These are phyloP conservation scores for Talaromyces sp. DNA, from an alignment of 2,329 filamentous ascomycete genomes.

Conservation along the genomic window DNA sequence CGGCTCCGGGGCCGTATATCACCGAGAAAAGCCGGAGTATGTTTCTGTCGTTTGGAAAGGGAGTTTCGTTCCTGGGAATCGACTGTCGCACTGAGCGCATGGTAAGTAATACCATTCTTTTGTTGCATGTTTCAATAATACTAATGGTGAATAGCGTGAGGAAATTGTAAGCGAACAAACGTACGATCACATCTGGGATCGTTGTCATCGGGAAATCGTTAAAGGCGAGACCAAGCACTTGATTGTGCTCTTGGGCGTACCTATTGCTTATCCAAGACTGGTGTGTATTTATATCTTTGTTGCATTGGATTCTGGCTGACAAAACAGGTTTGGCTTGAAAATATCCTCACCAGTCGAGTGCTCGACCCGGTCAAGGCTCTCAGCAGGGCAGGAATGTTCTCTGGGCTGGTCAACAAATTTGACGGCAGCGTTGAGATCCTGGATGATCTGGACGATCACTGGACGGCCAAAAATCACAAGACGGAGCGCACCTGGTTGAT, in stretches of 20 bases:
- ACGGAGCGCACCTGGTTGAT: conserved; percentile 80
- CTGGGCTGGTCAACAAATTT: conserved; percentile 77
- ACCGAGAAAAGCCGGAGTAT: conserved; percentile 77
- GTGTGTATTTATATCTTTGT: conserved; percentile 46
- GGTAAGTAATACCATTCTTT: conserved; percentile 27
- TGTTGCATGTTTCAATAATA: conserved; percentile 1
- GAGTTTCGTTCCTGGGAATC: conserved; percentile 76
- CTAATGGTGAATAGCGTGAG: conserved; percentile 50
- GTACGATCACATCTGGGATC: conserved; percentile 81
- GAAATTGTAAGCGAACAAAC: conserved; percentile 76
- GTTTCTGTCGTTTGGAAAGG: conserved; percentile 76
- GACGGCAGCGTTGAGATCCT: conserved; percentile 89
- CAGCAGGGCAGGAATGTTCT: conserved; percentile 74
- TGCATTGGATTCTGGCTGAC: conserved; percentile 23
- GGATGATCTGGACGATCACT: conserved; percentile 92
- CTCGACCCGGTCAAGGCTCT: conserved; percentile 89
- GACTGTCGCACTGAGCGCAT: conserved; percentile 90
- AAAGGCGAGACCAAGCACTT: conserved; percentile 85
- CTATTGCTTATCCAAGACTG: conserved; percentile 73
- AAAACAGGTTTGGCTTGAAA: conserved; percentile 61
- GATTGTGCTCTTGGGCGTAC: conserved; percentile 79
- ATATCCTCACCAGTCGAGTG: conserved; percentile 71
- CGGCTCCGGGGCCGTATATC: conserved; percentile 82
- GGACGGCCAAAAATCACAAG: conserved; percentile 95
- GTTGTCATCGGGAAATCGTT: conserved; percentile 74